These are phyloP conservation scores for Pseudozyma sp. DNA, from an alignment of 1,284 basidiomycete genomes.

Conservation along the genomic window DNA sequence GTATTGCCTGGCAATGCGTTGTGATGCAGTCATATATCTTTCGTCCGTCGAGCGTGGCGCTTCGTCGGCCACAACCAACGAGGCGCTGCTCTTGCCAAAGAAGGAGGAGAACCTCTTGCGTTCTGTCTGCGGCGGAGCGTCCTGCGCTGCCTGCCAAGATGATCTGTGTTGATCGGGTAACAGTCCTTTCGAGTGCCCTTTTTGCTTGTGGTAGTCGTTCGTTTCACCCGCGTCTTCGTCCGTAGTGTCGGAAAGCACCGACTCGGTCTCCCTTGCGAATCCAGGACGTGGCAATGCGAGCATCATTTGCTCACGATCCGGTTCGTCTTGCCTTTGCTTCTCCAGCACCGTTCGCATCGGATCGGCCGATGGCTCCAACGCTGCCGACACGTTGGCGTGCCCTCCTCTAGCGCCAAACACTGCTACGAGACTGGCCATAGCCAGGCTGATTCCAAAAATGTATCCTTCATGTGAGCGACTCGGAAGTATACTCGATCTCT, in stretches of 20 bases:
- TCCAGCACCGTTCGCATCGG: conserved; percentile 26
- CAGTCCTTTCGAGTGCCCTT: neutral
- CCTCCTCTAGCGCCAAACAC: conserved; percentile 36
- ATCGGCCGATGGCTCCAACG: conserved; percentile 27
- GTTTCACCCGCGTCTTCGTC: conserved; percentile 36
- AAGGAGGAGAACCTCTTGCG: conserved; percentile 28
- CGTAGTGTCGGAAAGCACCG: conserved; percentile 43
- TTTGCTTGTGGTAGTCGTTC: neutral
- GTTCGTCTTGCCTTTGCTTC: conserved; percentile 14
- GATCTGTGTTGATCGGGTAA: neutral
- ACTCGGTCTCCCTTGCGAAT: conserved; percentile 34
- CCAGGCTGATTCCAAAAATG: conserved; percentile 28
- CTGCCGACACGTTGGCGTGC: conserved; percentile 23
- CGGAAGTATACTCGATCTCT: neutral
- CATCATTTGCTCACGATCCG: conserved; percentile 40
- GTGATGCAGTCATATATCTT: conserved; percentile 14
- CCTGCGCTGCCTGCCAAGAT: neutral
- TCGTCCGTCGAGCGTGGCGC: neutral
- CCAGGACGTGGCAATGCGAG: conserved; percentile 39
- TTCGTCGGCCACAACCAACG: neutral
- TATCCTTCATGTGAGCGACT: neutral
- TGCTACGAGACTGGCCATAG: conserved; percentile 31
- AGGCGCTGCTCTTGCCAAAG: conserved; percentile 8
- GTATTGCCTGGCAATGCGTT: conserved; percentile 35
- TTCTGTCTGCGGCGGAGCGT: neutral